Evolutionary conservation across 2,329 filamentous ascomycete genomes (phyloP), one percentile per base, ranked within the genome.

Genomic region (Botrytis cinerea): DNA sequence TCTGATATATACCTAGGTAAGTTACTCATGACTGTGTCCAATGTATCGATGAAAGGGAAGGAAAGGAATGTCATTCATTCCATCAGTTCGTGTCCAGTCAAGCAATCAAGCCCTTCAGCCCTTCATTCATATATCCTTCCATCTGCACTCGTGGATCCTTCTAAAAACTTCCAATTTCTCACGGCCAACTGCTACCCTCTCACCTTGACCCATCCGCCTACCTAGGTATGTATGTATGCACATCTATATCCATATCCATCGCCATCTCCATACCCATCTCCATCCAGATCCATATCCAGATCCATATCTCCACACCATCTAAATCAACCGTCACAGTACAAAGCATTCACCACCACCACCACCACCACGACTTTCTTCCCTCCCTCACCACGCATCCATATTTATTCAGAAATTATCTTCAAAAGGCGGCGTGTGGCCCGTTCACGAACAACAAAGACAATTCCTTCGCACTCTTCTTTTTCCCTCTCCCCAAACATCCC

Each of bases 371-470:
- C 32, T 32, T 32, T 32, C 32, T 2, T 38, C 35, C n/a, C n/a
- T 28, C 16, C n/a, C n/a, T 14, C n/a, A 28, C 9, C 28, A 28
- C 51, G 12, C n/a, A 45, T 45, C 14, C 43, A 45, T 16, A 45
- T 45, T 60, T 32, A 60, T 38, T 38, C 9, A 60, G 10, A 25
- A 38, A 38, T 38, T 28, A 10, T 62, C 60, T 62, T n/a, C 25
- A 18, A 62, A 62, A 62, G 60, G 38, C 60, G 25, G 25, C 38
- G 38, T 40, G 32, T 67, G 64, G 46, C 54, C 64, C 46, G 25
- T 68, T 43, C 64, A 40, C 64, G 4, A 54, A 67, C 35, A 54
- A 67, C 64, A 54, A 54, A 54, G 64, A 54, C 46, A 54, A 67
- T 68, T 68, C 46, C 32, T 40, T 54, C 5, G 22, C 7, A 46